These are phyloP conservation scores for Trichoderma sp. DNA, from an alignment of 2,329 filamentous ascomycete genomes.

Conservation along the genomic window DNA sequence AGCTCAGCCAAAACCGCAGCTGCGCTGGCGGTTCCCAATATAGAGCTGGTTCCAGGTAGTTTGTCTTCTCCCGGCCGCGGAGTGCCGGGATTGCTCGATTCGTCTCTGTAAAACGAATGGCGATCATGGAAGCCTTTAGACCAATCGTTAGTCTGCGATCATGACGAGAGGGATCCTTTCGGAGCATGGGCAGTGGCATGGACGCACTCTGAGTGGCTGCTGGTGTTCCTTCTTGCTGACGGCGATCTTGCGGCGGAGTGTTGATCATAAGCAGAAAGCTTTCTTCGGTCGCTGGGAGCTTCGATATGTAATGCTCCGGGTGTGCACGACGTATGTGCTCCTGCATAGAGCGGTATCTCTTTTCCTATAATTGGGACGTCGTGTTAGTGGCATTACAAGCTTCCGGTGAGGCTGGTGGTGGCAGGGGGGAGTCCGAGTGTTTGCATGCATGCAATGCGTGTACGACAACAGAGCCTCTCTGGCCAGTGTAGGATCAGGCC, in stretches of 20 bases:
- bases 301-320: constrained; percentile 94
- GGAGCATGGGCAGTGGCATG: not conserved
- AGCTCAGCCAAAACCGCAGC: constrained; percentile 85
- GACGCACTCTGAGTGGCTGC: constrained; percentile 34
- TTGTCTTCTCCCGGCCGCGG: constrained; percentile 68
- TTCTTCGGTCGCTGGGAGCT: constrained; percentile 96
- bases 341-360: constrained; percentile 97
- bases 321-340: constrained; percentile 98
- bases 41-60: constrained; percentile 36
- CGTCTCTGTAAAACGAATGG: constrained; percentile 62
- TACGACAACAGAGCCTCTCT: not conserved
- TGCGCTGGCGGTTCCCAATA: constrained; percentile 63
- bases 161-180: not conserved
- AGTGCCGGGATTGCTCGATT: constrained; percentile 63
- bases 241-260: constrained; percentile 73
- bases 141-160: constrained; percentile 23
- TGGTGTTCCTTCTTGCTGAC: constrained; percentile 41
- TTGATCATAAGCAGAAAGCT: constrained; percentile 97
- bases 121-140: constrained; percentile 31
- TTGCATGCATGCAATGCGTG: not conserved
- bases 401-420: constrained; percentile 14
- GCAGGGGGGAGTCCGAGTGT: constrained; percentile 23
- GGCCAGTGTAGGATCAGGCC: not conserved
- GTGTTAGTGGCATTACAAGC: constrained; percentile 20
- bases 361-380: constrained; percentile 61